Evolutionary conservation across 176 grass and related monocot genomes (phyloP).

Genomic region (Aechmea fasciata): DNA sequence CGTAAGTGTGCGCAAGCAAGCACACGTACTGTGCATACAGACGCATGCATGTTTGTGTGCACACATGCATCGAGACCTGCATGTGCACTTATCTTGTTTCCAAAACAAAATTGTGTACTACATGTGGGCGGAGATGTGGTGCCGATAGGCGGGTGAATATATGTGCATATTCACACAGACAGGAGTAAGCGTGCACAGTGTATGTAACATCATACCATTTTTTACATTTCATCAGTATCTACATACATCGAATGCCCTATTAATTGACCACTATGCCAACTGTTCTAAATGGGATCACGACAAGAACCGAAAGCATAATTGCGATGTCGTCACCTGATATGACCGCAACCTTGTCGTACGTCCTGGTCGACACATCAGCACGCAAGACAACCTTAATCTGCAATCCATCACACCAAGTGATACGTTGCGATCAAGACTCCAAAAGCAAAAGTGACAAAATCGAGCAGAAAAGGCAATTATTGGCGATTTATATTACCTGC

Average conservation of each 20-base stretch:
- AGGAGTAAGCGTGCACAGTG: too few relatives aligned
- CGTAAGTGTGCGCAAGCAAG: neutral
- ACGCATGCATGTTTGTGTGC: neutral
- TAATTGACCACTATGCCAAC: neutral
- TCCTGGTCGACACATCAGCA: slow-evolving; percentile 53
- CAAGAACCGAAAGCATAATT: slow-evolving; percentile 5
- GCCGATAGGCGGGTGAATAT: too few relatives aligned
- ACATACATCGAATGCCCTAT: neutral
- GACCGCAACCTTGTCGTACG: slow-evolving; percentile 82
- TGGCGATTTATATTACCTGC: slow-evolving; percentile 38
- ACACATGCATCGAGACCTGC: too few relatives aligned
- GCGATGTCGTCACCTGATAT: slow-evolving; percentile 52
- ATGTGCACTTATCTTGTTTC: too few relatives aligned
- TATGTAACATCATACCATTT: too few relatives aligned
- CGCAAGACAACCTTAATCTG: slow-evolving; percentile 99
- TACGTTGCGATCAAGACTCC: slow-evolving; percentile 16
- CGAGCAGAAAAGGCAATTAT: slow-evolving; percentile 11
- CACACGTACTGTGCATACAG: neutral
- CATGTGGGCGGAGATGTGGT: too few relatives aligned
- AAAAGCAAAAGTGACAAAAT: neutral
- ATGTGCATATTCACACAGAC: too few relatives aligned
- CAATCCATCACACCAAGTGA: slow-evolving; percentile 12
- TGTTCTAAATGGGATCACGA: slow-evolving; percentile 2
- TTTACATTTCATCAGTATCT: neutral
- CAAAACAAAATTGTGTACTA: too few relatives aligned